Evolutionary conservation across 2,329 filamentous ascomycete genomes (phyloP).

Genomic region (Cladosporium sp.): DNA sequence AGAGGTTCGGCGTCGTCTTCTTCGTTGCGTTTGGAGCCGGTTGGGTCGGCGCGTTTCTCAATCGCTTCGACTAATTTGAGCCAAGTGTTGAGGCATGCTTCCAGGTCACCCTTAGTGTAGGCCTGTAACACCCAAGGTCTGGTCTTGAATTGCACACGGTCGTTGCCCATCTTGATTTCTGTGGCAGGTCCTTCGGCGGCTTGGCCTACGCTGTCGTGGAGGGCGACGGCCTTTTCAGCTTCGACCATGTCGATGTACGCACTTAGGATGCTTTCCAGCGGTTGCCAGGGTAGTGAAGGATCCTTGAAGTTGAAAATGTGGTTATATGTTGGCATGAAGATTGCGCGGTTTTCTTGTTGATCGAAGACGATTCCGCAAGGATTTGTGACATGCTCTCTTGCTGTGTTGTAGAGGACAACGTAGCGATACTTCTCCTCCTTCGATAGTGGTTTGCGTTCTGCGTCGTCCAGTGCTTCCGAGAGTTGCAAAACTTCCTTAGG

Average conservation of each 20-base stretch:
- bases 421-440: conserved; percentile 28
- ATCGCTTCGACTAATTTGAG: conserved; percentile 26
- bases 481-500: conserved; percentile 27
- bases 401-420: conserved; percentile 28
- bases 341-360: conserved; percentile 26
- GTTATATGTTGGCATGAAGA: conserved; percentile 33
- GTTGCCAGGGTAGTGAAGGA: conserved; percentile 30
- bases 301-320: conserved; percentile 30
- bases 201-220: conserved; percentile 22
- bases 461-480: conserved; percentile 28
- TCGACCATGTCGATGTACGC: conserved; percentile 34
- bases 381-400: conserved; percentile 27
- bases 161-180: conserved; percentile 16
- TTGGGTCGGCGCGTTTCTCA: conserved; percentile 23
- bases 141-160: conserved; percentile 20
- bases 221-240: conserved; percentile 30
- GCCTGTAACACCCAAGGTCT: conserved; percentile 31
- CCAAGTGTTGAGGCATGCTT: conserved; percentile 28
- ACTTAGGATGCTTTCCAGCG: conserved; percentile 30
- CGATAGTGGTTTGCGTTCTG: conserved; percentile 16
- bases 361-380: conserved; percentile 30
- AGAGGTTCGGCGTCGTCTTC: conserved; percentile 26
- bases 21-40: conserved; percentile 19
- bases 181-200: conserved; percentile 14
- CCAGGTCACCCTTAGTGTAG: conserved; percentile 29